Conservation (phyloP, 1,139 yeast species). For the Torulaspora globosa region DNA sequence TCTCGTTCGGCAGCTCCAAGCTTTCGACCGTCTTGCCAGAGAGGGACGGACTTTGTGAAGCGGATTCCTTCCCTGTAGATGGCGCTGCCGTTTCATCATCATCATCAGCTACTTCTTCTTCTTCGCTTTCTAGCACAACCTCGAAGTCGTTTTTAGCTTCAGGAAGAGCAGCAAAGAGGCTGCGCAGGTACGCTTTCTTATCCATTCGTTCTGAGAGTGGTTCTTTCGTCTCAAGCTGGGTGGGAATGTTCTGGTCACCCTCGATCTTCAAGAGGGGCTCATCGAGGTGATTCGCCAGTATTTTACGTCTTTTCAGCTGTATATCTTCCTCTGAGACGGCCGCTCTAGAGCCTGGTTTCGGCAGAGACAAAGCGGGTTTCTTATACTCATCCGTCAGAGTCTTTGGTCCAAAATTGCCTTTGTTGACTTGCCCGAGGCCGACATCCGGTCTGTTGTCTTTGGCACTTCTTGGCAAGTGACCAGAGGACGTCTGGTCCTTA, state of each 20-base stretch:
- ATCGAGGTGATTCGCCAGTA: constrained; percentile 4
- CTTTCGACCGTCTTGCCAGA: neutral
- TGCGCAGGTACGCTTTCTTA: constrained; percentile 21
- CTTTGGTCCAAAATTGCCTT: constrained; percentile 33
- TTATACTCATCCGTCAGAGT: constrained; percentile 46
- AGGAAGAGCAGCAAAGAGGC: constrained; percentile 44
- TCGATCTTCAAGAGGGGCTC: constrained; percentile 3
- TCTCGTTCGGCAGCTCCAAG: neutral
- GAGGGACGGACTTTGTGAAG: neutral
- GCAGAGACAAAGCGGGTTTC: constrained; percentile 55
- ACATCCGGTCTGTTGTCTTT: constrained; percentile 27
- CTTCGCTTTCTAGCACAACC: constrained; percentile 37
- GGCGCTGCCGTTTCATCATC: constrained; percentile 11
- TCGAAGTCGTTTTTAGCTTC: constrained; percentile 59
- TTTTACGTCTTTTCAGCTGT: constrained; percentile 14
- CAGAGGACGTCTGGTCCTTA: constrained; percentile 31
- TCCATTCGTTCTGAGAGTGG: constrained; percentile 5
- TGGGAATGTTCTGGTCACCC: neutral
- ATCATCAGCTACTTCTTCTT: constrained; percentile 23
- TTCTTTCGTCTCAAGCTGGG: neutral
- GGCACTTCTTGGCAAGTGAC: constrained; percentile 33
- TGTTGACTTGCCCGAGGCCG: constrained; percentile 23
- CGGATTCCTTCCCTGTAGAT: neutral
- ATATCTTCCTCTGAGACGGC: constrained; percentile 34
- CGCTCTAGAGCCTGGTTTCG: constrained; percentile 41